Evolutionary conservation across 768 basidiomycete species (phyloP).

Genomic region (Podaxis sp.): DNA sequence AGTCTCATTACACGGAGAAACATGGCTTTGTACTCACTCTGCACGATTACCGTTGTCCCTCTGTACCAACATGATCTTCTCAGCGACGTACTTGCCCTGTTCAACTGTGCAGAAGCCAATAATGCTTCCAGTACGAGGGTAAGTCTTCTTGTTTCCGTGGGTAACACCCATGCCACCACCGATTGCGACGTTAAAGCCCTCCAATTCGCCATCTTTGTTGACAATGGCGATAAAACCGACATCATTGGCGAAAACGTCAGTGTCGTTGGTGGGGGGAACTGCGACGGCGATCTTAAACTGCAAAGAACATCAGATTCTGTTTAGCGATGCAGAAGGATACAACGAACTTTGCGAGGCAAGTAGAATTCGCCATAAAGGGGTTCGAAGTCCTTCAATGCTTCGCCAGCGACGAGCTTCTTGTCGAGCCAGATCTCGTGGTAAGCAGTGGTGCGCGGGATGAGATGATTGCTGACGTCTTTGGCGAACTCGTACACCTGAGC

Average conservation of each 20-base stretch:
- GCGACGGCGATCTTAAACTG: slow-evolving; percentile 98
- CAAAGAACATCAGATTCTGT: neutral
- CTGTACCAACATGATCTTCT: slow-evolving; percentile 92
- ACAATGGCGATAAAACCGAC: slow-evolving; percentile 96
- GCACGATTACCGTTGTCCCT: slow-evolving; percentile 93
- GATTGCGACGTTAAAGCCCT: slow-evolving; percentile 90
- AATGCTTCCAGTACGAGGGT: slow-evolving; percentile 84
- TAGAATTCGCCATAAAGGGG: slow-evolving; percentile 98
- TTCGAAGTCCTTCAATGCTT: slow-evolving; percentile 91
- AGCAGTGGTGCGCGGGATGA: slow-evolving; percentile 88
- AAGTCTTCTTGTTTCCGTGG: slow-evolving; percentile 98
- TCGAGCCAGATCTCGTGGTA: slow-evolving; percentile 99
- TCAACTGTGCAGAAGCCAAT: slow-evolving; percentile 93
- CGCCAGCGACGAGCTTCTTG: slow-evolving; percentile 94
- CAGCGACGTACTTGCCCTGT: slow-evolving; percentile 83
- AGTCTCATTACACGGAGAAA: neutral
- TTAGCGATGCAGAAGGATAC: neutral
- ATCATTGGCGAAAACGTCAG: slow-evolving; percentile 95
- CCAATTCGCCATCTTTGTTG: slow-evolving; percentile 68
- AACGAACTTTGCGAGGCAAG: slow-evolving; percentile 85
- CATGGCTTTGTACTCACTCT: slow-evolving; percentile 59
- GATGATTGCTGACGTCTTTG: slow-evolving; percentile 77
- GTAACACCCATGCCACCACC: slow-evolving; percentile 99
- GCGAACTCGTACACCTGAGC: slow-evolving; percentile 80
- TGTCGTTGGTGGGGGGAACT: slow-evolving; percentile 94